Percentiles rank a stretch among this genome's conserved stretches.
phyloP scores from a whole-genome alignment of 495 filamentous ascomycete species.

The Annulohypoxylon stygium region DNA sequence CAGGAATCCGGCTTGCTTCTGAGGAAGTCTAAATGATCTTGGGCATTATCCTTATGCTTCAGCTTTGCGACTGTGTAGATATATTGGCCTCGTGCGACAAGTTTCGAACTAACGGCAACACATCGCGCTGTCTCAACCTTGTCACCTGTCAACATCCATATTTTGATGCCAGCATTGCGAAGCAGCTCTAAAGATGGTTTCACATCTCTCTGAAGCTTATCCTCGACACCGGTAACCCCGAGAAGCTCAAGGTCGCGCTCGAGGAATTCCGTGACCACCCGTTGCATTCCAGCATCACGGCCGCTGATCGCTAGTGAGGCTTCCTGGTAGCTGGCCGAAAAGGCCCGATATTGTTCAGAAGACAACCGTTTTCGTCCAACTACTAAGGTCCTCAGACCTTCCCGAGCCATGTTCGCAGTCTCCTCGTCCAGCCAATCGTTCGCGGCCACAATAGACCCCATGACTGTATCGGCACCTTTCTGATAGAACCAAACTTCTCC shows the following conservation, averaged over 20 bases:
- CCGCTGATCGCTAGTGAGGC: constrained; percentile 83
- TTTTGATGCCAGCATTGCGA: constrained; percentile 98
- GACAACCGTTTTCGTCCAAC: constrained; percentile 89
- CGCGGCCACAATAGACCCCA: constrained; percentile 90
- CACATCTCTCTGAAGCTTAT: constrained; percentile 94
- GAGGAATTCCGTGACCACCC: constrained; percentile 81
- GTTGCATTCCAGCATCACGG: constrained; percentile 84
- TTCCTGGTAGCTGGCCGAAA: constrained; percentile 78
- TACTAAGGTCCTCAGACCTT: constrained; percentile 94
- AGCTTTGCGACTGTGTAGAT: constrained; percentile 94
- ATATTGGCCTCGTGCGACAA: constrained; percentile 94
- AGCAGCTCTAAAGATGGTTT: constrained; percentile 94
- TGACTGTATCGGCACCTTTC: constrained; percentile 98
- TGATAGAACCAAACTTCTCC: constrained; percentile 98
- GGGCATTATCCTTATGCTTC: constrained; percentile 79
- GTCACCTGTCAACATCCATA: constrained; percentile 99
- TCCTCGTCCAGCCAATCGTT: constrained; percentile 99
- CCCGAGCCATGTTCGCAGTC: constrained; percentile 97
- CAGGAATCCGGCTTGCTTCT: constrained; percentile 88
- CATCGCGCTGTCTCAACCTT: constrained; percentile 98
- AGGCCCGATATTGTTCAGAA: constrained; percentile 79
- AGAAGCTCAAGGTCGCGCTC: constrained; percentile 91
- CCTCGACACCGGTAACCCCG: constrained; percentile 97
- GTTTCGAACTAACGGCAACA: constrained; percentile 92
- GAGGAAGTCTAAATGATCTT: constrained; percentile 88